These are phyloP conservation scores for Dendrobium catenatum DNA, from an alignment of 106 monocot species.

Conservation along the genomic window DNA sequence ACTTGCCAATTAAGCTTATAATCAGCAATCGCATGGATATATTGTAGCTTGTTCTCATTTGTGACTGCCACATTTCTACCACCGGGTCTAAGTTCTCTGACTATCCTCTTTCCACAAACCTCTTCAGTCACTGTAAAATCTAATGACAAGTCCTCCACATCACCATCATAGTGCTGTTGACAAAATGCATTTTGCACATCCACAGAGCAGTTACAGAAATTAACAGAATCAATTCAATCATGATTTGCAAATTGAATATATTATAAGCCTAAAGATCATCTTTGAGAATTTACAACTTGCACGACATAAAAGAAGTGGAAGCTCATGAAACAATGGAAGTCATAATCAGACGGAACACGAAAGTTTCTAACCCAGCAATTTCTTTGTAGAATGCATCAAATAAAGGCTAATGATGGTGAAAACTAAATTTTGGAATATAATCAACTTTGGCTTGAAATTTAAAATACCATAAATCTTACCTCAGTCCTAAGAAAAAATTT, in stretches of 20 bases:
- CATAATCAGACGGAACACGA: neutral
- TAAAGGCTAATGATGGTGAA: neutral
- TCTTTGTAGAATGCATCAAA: neutral
- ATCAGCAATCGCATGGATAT: slow-evolving; percentile 89
- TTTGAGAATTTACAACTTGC: neutral
- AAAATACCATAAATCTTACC: neutral
- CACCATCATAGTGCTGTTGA: slow-evolving; percentile 77
- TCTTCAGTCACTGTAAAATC: slow-evolving; percentile 97
- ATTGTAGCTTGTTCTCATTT: slow-evolving; percentile 89
- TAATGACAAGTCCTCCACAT: slow-evolving; percentile 65
- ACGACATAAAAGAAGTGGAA: neutral
- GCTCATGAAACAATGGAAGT: neutral
- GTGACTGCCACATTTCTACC: slow-evolving; percentile 66
- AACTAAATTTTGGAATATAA: neutral
- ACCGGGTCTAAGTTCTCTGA: slow-evolving; percentile 73
- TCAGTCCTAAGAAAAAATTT: no score
- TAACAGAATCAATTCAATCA: neutral
- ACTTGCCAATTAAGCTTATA: slow-evolving; percentile 93
- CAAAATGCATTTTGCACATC: neutral
- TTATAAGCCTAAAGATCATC: neutral
- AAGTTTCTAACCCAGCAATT: neutral
- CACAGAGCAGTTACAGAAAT: neutral
- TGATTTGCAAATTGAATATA: neutral
- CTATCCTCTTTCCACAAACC: slow-evolving; percentile 46
- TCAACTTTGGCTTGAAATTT: neutral